Conservation (phyloP, 192 early-diverging fungal species). For the Backusella mclennaniae region DNA sequence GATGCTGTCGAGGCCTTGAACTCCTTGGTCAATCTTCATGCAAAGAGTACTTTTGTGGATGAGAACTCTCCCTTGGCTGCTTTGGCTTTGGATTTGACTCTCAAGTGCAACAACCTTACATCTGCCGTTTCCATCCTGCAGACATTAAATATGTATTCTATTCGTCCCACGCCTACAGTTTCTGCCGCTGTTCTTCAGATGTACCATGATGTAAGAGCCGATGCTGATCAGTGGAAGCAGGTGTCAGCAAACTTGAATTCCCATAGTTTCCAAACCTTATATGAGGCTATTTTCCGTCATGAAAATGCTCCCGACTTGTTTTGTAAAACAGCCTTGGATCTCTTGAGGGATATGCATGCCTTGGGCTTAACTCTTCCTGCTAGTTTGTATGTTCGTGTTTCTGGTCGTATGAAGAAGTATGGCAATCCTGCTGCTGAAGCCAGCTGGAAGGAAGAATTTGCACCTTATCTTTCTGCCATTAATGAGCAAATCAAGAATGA, state of each 20-base stretch:
- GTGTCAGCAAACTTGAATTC: neutral
- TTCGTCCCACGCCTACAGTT: neutral
- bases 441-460: constrained; percentile 22
- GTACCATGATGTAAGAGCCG: constrained; percentile 9
- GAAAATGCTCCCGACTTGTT: neutral
- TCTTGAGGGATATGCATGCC: constrained; percentile 27
- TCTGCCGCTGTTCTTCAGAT: neutral
- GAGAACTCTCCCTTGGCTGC: neutral
- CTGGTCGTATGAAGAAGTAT: constrained; percentile 16
- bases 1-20: neutral
- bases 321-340: neutral
- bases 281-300: constrained; percentile 15
- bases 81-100: neutral
- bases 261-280: constrained; percentile 7
- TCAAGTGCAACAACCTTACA: neutral
- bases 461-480: constrained; percentile 7
- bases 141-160: constrained; percentile 1
- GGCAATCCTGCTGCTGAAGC: neutral
- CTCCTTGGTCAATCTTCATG: neutral
- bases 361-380: constrained; percentile 5
- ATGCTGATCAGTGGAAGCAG: neutral
- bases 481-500: constrained; percentile 8
- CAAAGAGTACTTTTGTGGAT: neutral
- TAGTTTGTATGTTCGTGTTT: constrained; percentile 18
- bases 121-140: constrained; percentile 16